These are phyloP conservation scores for Lipomyces kockii DNA, from an alignment of 805 yeast species.

Conservation along the genomic window DNA sequence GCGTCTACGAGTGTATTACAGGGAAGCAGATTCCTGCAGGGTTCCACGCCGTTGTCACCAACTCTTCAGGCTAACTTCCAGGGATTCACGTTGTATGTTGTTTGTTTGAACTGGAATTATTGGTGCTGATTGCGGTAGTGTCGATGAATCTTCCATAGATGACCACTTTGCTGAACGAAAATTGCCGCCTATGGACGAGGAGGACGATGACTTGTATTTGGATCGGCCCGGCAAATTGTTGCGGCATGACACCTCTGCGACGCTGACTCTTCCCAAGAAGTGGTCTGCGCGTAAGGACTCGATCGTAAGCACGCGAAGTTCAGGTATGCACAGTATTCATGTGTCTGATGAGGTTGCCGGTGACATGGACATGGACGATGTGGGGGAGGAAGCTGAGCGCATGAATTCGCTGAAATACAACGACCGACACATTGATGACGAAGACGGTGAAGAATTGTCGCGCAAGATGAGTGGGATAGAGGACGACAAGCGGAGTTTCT, in stretches of 20 bases:
- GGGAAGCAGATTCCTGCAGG: constrained; percentile 48
- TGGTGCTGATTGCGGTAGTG: constrained; percentile 48
- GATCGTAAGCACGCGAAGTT: background rate
- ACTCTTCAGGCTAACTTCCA: constrained; percentile 95
- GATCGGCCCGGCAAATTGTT: constrained; percentile 1
- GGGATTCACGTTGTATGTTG: constrained; percentile 73
- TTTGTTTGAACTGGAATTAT: background rate
- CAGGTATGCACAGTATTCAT: background rate
- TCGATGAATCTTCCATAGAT: constrained; percentile 90
- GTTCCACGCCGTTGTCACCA: constrained; percentile 81
- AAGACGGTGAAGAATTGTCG: constrained; percentile 49
- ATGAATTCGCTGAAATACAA: constrained; percentile 47
- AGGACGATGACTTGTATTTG: constrained; percentile 30
- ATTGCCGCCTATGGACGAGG: constrained; percentile 34
- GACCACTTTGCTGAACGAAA: constrained; percentile 61
- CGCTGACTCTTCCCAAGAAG: constrained; percentile 4
- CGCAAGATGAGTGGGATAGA: constrained; percentile 39
- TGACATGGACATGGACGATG: constrained; percentile 23
- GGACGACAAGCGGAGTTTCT: constrained; percentile 57
- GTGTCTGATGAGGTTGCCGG: constrained; percentile 8
- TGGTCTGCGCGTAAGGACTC: constrained; percentile 8
- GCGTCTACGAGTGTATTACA: constrained; percentile 83
- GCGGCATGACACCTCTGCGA: constrained; percentile 15
- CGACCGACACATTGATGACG: constrained; percentile 78
- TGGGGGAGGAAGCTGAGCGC: background rate